Conservation (phyloP, 2,329 filamentous ascomycete species). For the Aureobasidium sp. region DNA sequence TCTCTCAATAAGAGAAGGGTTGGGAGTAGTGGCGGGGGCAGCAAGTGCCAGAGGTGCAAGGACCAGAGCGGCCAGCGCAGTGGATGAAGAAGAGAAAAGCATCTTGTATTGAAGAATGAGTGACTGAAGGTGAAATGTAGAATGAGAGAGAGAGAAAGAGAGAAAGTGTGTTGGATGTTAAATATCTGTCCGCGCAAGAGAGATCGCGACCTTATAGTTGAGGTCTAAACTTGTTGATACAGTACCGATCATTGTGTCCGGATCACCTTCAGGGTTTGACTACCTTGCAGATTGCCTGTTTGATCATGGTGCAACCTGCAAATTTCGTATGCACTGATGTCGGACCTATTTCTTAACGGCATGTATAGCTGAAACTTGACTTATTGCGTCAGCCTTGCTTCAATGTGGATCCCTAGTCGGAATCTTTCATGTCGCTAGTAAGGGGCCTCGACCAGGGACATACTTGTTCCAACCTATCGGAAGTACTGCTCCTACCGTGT, state of each 20-base stretch:
- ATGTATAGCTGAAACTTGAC: conserved; percentile 2
- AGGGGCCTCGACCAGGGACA: neutral
- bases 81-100: conserved; percentile 4
- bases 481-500: too few species aligned
- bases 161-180: neutral
- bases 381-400: neutral
- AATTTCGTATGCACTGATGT: neutral
- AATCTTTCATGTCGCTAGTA: neutral
- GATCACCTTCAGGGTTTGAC: neutral
- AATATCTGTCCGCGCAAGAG: neutral
- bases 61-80: conserved; percentile 5
- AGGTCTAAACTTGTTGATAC: neutral
- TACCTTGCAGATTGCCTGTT: neutral
- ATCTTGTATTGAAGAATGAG: conserved; percentile 1
- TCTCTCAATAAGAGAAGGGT: neutral
- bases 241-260: neutral
- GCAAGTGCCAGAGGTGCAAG: conserved; percentile 10
- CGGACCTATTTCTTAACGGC: neutral
- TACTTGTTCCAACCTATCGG: too few species aligned
- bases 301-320: neutral
- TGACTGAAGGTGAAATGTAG: neutral
- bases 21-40: neutral
- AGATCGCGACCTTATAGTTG: neutral
- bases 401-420: neutral
- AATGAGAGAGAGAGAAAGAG: too few species aligned